phyloP scores from a whole-genome alignment of 192 early-diverging fungal species.

The Chytriomyces hyalinus region DNA sequence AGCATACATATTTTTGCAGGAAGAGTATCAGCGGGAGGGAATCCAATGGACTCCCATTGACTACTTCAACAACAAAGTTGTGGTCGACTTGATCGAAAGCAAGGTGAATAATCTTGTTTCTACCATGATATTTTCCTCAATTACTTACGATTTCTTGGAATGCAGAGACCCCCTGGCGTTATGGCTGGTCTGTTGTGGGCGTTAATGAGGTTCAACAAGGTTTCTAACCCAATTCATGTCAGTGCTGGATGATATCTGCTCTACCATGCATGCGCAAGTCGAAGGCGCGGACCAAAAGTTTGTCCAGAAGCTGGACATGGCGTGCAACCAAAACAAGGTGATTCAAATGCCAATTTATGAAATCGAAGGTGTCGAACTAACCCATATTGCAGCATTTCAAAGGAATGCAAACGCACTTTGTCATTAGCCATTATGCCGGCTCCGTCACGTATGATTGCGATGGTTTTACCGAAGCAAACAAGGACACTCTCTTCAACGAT shows the following conservation, averaged over 20 bases:
- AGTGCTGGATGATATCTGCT: slow-evolving; percentile 97
- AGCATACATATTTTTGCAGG: slow-evolving; percentile 42
- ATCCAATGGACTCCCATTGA: slow-evolving; percentile 99
- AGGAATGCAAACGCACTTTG: slow-evolving; percentile 70
- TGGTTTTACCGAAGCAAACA: slow-evolving; percentile 98
- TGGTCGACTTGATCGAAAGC: slow-evolving; percentile 97
- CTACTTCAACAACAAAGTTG: slow-evolving; percentile 99
- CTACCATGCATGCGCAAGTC: slow-evolving; percentile 88
- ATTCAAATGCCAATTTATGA: slow-evolving; percentile 69
- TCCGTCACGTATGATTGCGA: slow-evolving; percentile 89
- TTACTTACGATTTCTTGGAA: neutral
- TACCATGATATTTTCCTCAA: neutral
- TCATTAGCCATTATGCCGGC: slow-evolving; percentile 95
- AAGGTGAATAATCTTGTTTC: slow-evolving; percentile 48
- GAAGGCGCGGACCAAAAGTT: slow-evolving; percentile 64
- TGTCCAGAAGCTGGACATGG: slow-evolving; percentile 58
- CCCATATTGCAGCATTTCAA: slow-evolving; percentile 52
- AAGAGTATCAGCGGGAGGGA: slow-evolving; percentile 94
- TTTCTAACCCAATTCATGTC: slow-evolving; percentile 47
- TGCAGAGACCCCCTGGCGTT: slow-evolving; percentile 86
- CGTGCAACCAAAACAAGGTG: slow-evolving; percentile 56
- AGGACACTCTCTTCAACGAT: slow-evolving; percentile 94
- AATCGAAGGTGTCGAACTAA: slow-evolving; percentile 68
- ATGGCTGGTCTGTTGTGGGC: slow-evolving; percentile 47
- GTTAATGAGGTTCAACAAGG: neutral